Evolutionary conservation across 345 rosid species (phyloP).

Genomic region (Linum trigynum): DNA sequence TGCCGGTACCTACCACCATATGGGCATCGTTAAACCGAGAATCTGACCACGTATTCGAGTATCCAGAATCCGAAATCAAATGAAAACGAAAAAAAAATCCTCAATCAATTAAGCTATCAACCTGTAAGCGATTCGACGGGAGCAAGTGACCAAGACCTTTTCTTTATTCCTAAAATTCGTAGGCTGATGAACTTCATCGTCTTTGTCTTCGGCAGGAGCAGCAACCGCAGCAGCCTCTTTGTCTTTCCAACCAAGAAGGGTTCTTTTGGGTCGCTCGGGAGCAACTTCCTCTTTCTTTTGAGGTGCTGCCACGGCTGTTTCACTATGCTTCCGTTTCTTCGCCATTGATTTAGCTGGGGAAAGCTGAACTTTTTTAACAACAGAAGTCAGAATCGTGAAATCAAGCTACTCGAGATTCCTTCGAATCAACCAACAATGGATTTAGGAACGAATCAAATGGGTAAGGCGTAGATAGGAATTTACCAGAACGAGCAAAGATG

Average conservation of each 20-base stretch:
- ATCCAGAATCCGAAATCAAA: neutral
- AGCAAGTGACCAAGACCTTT: slow-evolving; percentile 87
- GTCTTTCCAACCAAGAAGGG: slow-evolving; percentile 82
- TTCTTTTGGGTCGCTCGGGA: slow-evolving; percentile 59
- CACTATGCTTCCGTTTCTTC: slow-evolving; percentile 73
- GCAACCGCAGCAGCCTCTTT: slow-evolving; percentile 10
- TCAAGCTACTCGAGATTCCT: too few relatives aligned
- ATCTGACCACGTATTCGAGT: too few relatives aligned
- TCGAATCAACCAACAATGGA: too few relatives aligned
- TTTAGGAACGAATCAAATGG: too few relatives aligned
- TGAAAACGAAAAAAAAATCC: neutral
- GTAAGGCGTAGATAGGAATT: too few relatives aligned
- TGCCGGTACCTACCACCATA: slow-evolving; percentile 59
- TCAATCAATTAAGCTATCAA: slow-evolving; percentile 1
- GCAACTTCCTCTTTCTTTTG: slow-evolving; percentile 42
- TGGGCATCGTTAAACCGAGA: neutral
- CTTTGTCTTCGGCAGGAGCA: slow-evolving; percentile 15
- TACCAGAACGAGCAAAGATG: too few relatives aligned
- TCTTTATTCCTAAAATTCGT: slow-evolving; percentile 74
- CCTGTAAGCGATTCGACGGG: slow-evolving; percentile 93
- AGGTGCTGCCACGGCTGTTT: slow-evolving; percentile 29
- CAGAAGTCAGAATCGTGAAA: too few relatives aligned
- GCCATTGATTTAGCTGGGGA: slow-evolving; percentile 31
- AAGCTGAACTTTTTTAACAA: too few relatives aligned
- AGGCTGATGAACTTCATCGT: slow-evolving; percentile 10